Evolutionary conservation across 805 yeast genomes (phyloP).

Genomic region (Wickerhamomyces kurtzmanii): DNA sequence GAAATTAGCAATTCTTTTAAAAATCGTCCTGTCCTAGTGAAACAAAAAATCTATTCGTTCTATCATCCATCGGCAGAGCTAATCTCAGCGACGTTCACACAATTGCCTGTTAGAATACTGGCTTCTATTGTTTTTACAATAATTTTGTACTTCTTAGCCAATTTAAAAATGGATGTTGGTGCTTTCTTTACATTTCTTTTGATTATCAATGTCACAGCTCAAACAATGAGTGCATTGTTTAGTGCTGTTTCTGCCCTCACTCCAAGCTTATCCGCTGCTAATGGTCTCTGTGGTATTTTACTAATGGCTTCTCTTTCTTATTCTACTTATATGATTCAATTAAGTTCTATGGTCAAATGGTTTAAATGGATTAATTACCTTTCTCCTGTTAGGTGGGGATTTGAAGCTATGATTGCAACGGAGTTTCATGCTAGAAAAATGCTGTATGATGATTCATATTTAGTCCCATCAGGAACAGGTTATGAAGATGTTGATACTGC

Average conservation of each 20-base stretch:
- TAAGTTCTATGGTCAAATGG: slow-evolving; percentile 54
- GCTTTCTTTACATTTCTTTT: slow-evolving; percentile 40
- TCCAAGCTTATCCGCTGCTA: slow-evolving; percentile 40
- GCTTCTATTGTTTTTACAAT: slow-evolving; percentile 33
- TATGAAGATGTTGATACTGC: slow-evolving; percentile 27
- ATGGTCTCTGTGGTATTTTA: slow-evolving; percentile 42
- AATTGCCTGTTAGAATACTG: slow-evolving; percentile 47
- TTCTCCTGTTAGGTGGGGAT: slow-evolving; percentile 42
- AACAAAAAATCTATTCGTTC: slow-evolving; percentile 60
- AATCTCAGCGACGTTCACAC: slow-evolving; percentile 46
- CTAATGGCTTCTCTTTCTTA: slow-evolving; percentile 40
- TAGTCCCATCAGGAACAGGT: slow-evolving; percentile 48
- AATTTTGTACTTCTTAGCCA: slow-evolving; percentile 45
- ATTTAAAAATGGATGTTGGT: slow-evolving; percentile 36
- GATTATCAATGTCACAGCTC: slow-evolving; percentile 18
- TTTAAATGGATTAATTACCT: slow-evolving; percentile 50
- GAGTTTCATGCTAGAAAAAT: slow-evolving; percentile 49
- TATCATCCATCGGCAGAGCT: slow-evolving; percentile 71
- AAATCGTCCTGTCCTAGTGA: slow-evolving; percentile 47
- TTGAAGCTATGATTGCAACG: slow-evolving; percentile 51
- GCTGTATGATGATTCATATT: slow-evolving; percentile 27
- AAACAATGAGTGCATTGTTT: slow-evolving; percentile 29
- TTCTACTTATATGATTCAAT: slow-evolving; percentile 52
- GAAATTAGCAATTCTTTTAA: slow-evolving; percentile 37
- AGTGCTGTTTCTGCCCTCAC: slow-evolving; percentile 39